Conservation (phyloP, 345 rosid genomes). For the Populus deltoides region DNA sequence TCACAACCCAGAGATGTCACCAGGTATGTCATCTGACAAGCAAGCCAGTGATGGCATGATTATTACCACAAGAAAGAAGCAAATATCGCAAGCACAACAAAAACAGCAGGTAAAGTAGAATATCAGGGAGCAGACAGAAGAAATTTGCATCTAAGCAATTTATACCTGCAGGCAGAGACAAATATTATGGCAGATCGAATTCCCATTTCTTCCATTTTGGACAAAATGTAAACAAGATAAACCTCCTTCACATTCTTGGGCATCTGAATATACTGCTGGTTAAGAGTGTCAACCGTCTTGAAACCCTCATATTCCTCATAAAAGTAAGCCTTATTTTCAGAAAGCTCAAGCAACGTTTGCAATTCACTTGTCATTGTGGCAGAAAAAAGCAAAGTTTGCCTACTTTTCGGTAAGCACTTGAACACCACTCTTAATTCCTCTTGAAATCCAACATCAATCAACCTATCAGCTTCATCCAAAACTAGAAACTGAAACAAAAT, state of each 20-base stretch:
- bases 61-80: no score
- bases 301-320: conserved; percentile 95
- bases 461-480: conserved; percentile 96
- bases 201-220: conserved; percentile 80
- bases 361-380: conserved; percentile 90
- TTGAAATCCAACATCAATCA: conserved; percentile 92
- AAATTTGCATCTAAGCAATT: background rate
- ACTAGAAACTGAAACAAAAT: conserved; percentile 60
- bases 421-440: conserved; percentile 72
- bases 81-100: background rate
- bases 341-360: conserved; percentile 62
- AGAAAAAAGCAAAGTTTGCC: conserved; percentile 87
- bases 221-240: conserved; percentile 68
- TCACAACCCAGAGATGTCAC: no score
- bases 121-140: background rate
- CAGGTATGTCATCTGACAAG: no score
- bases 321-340: conserved; percentile 85
- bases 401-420: conserved; percentile 62
- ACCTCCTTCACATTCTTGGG: conserved; percentile 83
- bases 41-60: no score
- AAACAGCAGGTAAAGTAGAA: background rate
- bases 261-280: conserved; percentile 65
- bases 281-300: conserved; percentile 83
- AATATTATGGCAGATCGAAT: conserved; percentile 88
- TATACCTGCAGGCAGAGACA: conserved; percentile 92